Percentiles rank a stretch among this genome's conserved stretches.
Conservation (phyloP, 2,329 filamentous ascomycete genomes). For the Aspergillus sp. region DNA sequence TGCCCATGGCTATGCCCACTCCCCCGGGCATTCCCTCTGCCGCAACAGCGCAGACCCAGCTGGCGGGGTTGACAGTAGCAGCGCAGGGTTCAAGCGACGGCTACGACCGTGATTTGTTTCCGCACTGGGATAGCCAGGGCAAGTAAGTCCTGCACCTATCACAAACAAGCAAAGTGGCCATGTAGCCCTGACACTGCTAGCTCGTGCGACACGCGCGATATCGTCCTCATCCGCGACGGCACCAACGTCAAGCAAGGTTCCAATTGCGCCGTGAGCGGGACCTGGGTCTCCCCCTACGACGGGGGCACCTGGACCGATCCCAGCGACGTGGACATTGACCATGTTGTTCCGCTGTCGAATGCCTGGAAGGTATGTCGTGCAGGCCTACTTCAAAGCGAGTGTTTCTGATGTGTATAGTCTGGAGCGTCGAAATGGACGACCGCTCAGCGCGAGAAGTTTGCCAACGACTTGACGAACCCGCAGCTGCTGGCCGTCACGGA, state of each 20-base stretch:
- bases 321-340: conserved; percentile 75
- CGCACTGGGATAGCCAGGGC: conserved; percentile 61
- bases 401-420: conserved; percentile 26
- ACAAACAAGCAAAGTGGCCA: not conserved
- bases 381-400: no score
- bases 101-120: conserved; percentile 68
- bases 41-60: conserved; percentile 55
- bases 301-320: conserved; percentile 67
- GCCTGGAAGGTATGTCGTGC: conserved; percentile 63
- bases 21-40: conserved; percentile 63
- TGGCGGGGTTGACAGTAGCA: conserved; percentile 58
- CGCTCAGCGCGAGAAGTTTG: conserved; percentile 63
- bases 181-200: conserved; percentile 35
- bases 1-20: conserved; percentile 26
- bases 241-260: conserved; percentile 57
- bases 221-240: conserved; percentile 72
- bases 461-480: conserved; percentile 72
- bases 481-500: conserved; percentile 79
- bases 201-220: conserved; percentile 69
- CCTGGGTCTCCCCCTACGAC: conserved; percentile 72
- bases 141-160: conserved; percentile 31
- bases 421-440: conserved; percentile 73
- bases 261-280: conserved; percentile 63
- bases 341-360: conserved; percentile 77
- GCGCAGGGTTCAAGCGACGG: conserved; percentile 52